Conservation (phyloP, 148 eudicot species). For the Cornus controversa region DNA sequence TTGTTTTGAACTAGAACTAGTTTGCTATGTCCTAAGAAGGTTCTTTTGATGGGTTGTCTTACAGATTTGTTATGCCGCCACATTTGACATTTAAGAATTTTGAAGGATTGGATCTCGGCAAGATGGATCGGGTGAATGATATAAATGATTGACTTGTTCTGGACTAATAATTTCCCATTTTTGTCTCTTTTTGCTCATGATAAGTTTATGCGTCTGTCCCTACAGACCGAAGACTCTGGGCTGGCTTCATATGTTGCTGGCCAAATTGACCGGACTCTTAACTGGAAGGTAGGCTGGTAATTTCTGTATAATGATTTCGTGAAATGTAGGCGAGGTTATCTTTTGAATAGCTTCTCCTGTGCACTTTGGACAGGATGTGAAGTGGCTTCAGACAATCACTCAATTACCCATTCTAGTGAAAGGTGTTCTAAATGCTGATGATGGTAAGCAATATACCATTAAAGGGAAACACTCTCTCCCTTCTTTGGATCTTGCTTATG, state of each 20-base stretch:
- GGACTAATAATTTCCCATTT: not conserved
- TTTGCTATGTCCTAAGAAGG: not conserved
- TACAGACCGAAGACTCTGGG: conserved; percentile 84
- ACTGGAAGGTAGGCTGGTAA: conserved; percentile 62
- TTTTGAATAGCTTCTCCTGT: not conserved
- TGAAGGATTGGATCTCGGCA: conserved; percentile 68
- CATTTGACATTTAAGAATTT: conserved; percentile 65
- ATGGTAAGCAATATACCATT: conserved; percentile 44
- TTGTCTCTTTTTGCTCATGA: not conserved
- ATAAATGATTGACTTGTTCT: not conserved
- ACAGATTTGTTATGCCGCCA: conserved; percentile 69
- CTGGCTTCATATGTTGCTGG: conserved; percentile 65
- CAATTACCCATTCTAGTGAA: conserved; percentile 79
- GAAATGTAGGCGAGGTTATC: not conserved
- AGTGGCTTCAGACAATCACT: conserved; percentile 95
- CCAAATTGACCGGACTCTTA: conserved; percentile 70
- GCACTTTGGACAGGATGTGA: conserved; percentile 55
- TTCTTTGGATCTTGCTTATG: not conserved
- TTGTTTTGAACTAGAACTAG: not conserved
- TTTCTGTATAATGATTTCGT: not conserved
- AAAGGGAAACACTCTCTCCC: not conserved
- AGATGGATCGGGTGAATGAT: conserved; percentile 43
- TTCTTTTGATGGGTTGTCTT: not conserved
- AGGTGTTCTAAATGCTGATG: conserved; percentile 94
- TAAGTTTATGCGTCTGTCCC: not conserved